Evolutionary conservation across 2,329 filamentous ascomycete species (phyloP), one percentile per base, ranked within the genome.

Genomic region (Cadophora gregata): DNA sequence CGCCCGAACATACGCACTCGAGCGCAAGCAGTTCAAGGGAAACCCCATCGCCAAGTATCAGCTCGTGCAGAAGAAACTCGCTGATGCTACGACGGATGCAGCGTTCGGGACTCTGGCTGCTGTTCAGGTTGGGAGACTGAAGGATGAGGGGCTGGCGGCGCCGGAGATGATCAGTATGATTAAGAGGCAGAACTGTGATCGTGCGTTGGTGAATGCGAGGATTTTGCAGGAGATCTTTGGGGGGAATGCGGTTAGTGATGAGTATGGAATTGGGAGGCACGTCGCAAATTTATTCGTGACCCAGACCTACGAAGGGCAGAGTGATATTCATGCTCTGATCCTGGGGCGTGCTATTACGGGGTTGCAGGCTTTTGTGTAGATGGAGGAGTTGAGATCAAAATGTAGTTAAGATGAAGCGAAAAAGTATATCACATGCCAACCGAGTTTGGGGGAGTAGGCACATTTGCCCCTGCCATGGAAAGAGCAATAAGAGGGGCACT

Each of bases 141-240:
- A 97, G 85, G 95, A 98, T 74, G 89, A 93, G 77, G 94, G 94
- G 70, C 92, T 93, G 79, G 88, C 87, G 27, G 89, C 91, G 2
- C 94, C 96, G 7, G 96, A 99, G 82, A 98, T 98, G 95, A 97
- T 99, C 75, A 89, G 87, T 78, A 87, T 99, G 92, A 89, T 98
- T 77, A 99, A 99, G 86, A 86, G 96, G 72, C 94, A 98, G 82
- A 99, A 99, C 80, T 99, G 96, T 79, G 96, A 99, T 80, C 84
- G 90, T 62, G 96, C 96, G 19, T 82, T 99, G 74, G 82, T 86
- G 33, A 93, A 95, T 72, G 89, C 93, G 24, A 86, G 96, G 71
- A 82, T 85, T 77, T 82, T 99, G 68, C 96, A 99, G 80, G 96
- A 99, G 82, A 87, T 99, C 25, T 97, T 99, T 81, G 96, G 96